Conservation (phyloP, 768 basidiomycete genomes). For the Lactarius evosmus region DNA sequence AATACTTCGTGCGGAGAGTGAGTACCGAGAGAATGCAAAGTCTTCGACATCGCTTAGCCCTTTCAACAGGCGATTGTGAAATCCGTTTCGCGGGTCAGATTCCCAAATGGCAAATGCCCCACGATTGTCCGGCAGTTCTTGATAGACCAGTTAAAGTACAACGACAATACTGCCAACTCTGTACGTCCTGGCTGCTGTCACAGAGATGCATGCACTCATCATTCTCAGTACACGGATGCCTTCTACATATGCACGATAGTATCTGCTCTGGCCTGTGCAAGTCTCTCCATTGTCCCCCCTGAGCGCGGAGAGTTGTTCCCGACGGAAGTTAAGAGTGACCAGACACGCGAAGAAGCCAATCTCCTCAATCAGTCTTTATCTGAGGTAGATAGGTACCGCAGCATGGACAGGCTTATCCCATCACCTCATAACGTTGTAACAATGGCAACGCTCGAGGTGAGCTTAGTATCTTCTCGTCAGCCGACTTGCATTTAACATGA, state of each 20-base stretch:
- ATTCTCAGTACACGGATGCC: constrained; percentile 77
- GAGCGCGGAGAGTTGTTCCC: constrained; percentile 77
- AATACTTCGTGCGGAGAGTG: constrained; percentile 95
- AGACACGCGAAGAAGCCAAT: constrained; percentile 63
- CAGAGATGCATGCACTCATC: constrained; percentile 18
- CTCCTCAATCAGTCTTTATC: constrained; percentile 71
- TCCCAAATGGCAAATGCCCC: constrained; percentile 83
- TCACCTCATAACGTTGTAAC: constrained; percentile 94
- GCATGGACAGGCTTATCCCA: constrained; percentile 92
- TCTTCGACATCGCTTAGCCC: neutral
- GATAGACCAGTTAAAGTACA: constrained; percentile 89
- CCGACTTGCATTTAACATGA: neutral
- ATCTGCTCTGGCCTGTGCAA: constrained; percentile 73
- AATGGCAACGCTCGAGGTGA: constrained; percentile 83
- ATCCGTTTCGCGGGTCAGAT: constrained; percentile 82
- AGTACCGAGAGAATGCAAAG: constrained; percentile 27
- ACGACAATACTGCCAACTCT: constrained; percentile 89
- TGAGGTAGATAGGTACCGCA: constrained; percentile 88
- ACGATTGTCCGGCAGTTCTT: constrained; percentile 83
- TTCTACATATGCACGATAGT: constrained; percentile 88
- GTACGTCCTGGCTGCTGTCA: constrained; percentile 45
- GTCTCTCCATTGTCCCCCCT: constrained; percentile 71
- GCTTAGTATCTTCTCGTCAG: neutral
- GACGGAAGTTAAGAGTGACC: constrained; percentile 61
- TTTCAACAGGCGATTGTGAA: constrained; percentile 65